Percentiles rank a stretch among this genome's conserved stretches.
Evolutionary conservation across 2,329 filamentous ascomycete genomes (phyloP).

Genomic region (Catunica adiposa): DNA sequence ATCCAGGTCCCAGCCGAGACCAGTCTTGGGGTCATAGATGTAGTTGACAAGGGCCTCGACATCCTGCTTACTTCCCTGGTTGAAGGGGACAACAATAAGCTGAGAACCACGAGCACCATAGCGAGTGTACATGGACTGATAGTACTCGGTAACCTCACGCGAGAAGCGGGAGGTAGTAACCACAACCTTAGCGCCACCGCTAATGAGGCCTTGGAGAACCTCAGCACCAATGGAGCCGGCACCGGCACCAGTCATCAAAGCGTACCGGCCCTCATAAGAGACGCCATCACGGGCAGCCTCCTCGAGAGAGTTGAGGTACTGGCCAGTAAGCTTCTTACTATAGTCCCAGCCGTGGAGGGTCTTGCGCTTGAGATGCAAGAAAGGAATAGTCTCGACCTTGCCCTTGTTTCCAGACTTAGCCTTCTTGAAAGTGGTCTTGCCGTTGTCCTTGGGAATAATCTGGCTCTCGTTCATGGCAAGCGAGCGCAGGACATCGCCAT

Average conservation of each 20-base stretch:
- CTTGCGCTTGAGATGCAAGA: constrained; percentile 92
- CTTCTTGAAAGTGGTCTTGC: constrained; percentile 41
- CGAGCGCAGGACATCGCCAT: constrained; percentile 85
- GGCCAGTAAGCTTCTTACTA: constrained; percentile 91
- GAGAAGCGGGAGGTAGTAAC: constrained; percentile 96
- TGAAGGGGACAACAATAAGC: constrained; percentile 96
- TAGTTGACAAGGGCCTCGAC: constrained; percentile 87
- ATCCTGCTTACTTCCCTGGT: constrained; percentile 96
- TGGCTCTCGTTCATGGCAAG: constrained; percentile 96
- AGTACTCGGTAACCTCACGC: constrained; percentile 95
- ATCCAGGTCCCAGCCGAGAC: constrained; percentile 95
- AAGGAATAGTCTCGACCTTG: constrained; percentile 93
- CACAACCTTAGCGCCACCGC: constrained; percentile 88
- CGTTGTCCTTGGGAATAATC: constrained; percentile 78
- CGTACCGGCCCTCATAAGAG: constrained; percentile 87
- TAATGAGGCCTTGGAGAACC: constrained; percentile 87
- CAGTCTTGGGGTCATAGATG: constrained; percentile 92
- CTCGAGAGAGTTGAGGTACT: constrained; percentile 85
- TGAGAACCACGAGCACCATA: constrained; percentile 89
- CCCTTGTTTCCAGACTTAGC: constrained; percentile 51
- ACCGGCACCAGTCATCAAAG: constrained; percentile 94
- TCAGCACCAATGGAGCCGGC: constrained; percentile 96
- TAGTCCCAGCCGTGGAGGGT: constrained; percentile 94
- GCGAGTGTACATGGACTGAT: constrained; percentile 94
- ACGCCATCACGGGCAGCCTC: constrained; percentile 75